Percentiles rank a stretch among this genome's conserved stretches.
Conservation (phyloP, 2,329 filamentous ascomycete genomes). For the Exophiala sp. region DNA sequence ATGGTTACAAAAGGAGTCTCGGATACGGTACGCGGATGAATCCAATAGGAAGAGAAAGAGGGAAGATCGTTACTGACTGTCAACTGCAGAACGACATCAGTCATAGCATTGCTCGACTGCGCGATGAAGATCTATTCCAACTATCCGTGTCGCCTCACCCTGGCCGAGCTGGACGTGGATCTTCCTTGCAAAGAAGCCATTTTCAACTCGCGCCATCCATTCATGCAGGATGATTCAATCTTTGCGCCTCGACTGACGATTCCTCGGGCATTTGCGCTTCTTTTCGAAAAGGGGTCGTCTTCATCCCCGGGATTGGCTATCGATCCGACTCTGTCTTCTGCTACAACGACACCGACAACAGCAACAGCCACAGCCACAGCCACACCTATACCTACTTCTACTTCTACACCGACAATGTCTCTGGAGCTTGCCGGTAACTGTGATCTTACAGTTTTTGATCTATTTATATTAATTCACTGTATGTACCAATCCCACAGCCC, state of each 20-base stretch:
- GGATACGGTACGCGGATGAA: conserved; percentile 35
- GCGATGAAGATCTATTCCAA: conserved; percentile 44
- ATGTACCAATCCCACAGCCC: too few relatives aligned
- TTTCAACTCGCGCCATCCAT: conserved; percentile 40
- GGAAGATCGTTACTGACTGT: neutral
- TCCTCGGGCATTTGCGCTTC: conserved; percentile 38
- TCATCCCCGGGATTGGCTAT: neutral
- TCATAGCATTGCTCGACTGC: conserved; percentile 41
- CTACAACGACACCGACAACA: too few relatives aligned
- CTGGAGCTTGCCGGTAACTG: neutral
- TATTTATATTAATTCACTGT: conserved; percentile 43
- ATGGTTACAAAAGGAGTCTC: conserved; percentile 43
- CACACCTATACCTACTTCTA: too few relatives aligned
- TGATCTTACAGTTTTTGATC: conserved; percentile 35
- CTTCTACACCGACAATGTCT: too few relatives aligned
- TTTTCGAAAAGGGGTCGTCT: conserved; percentile 29
- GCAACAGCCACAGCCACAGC: neutral
- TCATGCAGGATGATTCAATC: conserved; percentile 37
- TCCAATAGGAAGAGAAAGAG: neutral
- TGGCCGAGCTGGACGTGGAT: conserved; percentile 40
- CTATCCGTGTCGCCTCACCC: conserved; percentile 39
- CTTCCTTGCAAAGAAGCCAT: conserved; percentile 40
- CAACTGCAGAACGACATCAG: conserved; percentile 35
- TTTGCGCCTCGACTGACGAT: conserved; percentile 36
- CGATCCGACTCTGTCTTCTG: conserved; percentile 4